These are phyloP conservation scores for Pichia thaimueangensis DNA, from an alignment of 805 yeast genomes.

Conservation along the genomic window DNA sequence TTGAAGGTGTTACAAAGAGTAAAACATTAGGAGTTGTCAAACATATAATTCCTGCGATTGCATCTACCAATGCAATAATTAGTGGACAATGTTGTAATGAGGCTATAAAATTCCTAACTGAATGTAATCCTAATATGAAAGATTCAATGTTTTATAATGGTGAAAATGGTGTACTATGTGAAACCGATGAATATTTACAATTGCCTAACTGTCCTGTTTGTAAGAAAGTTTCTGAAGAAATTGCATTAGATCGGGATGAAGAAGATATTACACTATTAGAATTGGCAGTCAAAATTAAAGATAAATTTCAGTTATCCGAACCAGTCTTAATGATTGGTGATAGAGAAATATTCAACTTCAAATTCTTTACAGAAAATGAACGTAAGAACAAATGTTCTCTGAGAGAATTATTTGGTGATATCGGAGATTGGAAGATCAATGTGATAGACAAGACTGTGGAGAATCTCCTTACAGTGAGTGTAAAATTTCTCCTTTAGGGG, in stretches of 20 bases:
- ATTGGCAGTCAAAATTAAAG: conserved; percentile 16
- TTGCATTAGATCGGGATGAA: conserved; percentile 4
- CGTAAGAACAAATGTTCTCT: too few species aligned
- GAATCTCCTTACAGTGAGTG: conserved; percentile 10
- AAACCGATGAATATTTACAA: conserved; percentile 58
- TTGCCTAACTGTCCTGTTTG: conserved; percentile 71
- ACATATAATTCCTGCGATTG: conserved; percentile 88
- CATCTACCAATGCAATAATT: conserved; percentile 86
- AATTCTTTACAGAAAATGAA: conserved; percentile 2
- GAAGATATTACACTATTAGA: conserved; percentile 10
- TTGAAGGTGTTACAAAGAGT: conserved; percentile 66
- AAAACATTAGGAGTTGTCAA: conserved; percentile 84
- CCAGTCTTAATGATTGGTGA: conserved; percentile 19
- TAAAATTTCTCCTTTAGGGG: conserved; percentile 3
- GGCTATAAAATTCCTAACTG: conserved; percentile 71
- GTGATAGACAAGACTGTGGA: conserved; percentile 15
- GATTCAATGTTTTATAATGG: conserved; percentile 90
- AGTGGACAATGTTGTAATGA: conserved; percentile 89
- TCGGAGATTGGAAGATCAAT: background rate
- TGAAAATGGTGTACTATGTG: conserved; percentile 67
- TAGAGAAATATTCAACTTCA: conserved; percentile 25
- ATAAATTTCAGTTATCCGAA: conserved; percentile 11
- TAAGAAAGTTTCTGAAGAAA: conserved; percentile 34
- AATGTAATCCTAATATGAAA: conserved; percentile 56
- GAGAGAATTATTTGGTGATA: too few species aligned